These are phyloP conservation scores for Melaleuca quinquenervia DNA, from an alignment of 345 rosid species.

Conservation along the genomic window DNA sequence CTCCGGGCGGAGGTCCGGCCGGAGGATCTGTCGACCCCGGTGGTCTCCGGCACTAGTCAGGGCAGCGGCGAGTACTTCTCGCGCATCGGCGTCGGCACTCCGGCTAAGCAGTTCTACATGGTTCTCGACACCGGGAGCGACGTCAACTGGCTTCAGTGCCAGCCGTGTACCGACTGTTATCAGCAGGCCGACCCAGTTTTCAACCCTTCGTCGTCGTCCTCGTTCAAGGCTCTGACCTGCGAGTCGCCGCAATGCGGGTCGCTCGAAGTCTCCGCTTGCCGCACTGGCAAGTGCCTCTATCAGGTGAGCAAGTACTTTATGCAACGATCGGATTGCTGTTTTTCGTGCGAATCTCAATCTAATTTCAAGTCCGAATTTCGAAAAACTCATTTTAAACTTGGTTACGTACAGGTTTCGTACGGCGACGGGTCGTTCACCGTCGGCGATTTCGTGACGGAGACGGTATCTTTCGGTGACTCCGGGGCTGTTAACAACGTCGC, in stretches of 20 bases:
- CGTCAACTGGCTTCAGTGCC: constrained; percentile 80
- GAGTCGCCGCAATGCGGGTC: constrained; percentile 36
- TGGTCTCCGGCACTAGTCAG: constrained; percentile 60
- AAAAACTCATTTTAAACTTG: background rate
- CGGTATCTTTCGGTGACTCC: constrained; percentile 57
- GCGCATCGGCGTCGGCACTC: constrained; percentile 65
- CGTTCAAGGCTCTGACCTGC: constrained; percentile 47
- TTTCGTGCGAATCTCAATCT: background rate
- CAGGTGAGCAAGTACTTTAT: constrained; percentile 23
- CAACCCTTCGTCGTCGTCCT: constrained; percentile 56
- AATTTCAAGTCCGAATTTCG: background rate
- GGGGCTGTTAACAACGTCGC: constrained; percentile 31
- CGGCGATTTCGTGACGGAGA: constrained; percentile 63
- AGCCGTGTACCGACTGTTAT: constrained; percentile 74
- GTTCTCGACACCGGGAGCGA: constrained; percentile 53
- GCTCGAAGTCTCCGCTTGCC: constrained; percentile 48
- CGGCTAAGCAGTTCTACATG: constrained; percentile 41
- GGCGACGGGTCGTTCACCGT: constrained; percentile 88
- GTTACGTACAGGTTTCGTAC: constrained; percentile 44
- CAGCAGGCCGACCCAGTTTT: constrained; percentile 77
- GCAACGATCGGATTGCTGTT: background rate
- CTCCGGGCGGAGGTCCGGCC: constrained; percentile 15
- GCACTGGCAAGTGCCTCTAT: constrained; percentile 42
- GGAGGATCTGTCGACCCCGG: constrained; percentile 50
- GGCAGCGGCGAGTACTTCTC: constrained; percentile 98